These are phyloP conservation scores for Triticum turgidum DNA, from an alignment of 176 grass and related monocot genomes.

Conservation along the genomic window DNA sequence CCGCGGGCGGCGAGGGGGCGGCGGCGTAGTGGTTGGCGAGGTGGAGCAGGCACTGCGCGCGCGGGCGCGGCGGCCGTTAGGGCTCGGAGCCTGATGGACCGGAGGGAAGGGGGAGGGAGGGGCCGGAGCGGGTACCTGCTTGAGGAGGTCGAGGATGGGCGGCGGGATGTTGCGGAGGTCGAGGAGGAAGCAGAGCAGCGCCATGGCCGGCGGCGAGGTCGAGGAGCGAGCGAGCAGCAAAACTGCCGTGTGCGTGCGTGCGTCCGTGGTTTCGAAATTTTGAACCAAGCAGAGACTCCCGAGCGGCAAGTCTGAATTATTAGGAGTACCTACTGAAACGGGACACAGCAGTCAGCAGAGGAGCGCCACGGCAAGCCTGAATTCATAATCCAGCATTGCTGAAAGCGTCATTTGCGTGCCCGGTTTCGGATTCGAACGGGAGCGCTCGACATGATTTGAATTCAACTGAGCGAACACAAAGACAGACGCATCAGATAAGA, in stretches of 20 bases:
- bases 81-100: background rate
- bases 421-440: too few relatives aligned
- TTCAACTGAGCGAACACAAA: too few relatives aligned
- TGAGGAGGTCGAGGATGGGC: constrained; percentile 62
- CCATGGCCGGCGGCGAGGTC: constrained; percentile 45
- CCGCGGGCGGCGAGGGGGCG: background rate
- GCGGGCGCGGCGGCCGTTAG: constrained; percentile 3
- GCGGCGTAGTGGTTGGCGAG: constrained; percentile 83
- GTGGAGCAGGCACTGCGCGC: constrained; percentile 64
- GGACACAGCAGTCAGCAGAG: too few relatives aligned
- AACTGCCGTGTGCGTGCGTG: too few relatives aligned
- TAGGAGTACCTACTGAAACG: too few relatives aligned
- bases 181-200: constrained; percentile 90
- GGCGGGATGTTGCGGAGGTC: constrained; percentile 81
- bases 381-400: too few relatives aligned
- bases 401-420: too few relatives aligned
- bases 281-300: background rate
- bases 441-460: too few relatives aligned
- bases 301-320: too few relatives aligned
- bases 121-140: constrained; percentile 43
- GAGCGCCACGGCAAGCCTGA: too few relatives aligned
- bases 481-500: too few relatives aligned
- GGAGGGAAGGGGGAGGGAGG: background rate
- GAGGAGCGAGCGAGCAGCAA: background rate
- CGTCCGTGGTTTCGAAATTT: background rate